A percentile compares a stretch with the other conserved stretches of the same genome.
phyloP scores from a whole-genome alignment of 108 stramenopile genomes.

The Tribonema minus region DNA sequence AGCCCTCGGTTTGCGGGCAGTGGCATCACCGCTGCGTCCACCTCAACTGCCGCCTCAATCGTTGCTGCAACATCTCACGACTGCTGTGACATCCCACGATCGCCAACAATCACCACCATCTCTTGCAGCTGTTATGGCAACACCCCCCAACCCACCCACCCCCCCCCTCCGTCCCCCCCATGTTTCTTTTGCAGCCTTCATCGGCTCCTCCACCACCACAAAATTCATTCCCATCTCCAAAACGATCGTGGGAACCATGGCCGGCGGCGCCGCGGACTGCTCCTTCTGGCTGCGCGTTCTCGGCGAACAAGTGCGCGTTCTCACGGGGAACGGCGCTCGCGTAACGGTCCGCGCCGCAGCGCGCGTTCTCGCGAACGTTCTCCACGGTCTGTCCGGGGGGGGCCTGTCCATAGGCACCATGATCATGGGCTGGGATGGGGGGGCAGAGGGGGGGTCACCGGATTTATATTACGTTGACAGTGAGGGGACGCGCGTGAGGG shows the following conservation, averaged over 20 bases:
- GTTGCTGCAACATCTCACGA: no score
- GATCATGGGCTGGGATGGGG: slow-evolving; percentile 54
- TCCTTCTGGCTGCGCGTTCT: slow-evolving; percentile 43
- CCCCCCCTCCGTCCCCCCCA: neutral
- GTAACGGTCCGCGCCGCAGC: slow-evolving; percentile 24
- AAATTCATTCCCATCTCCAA: slow-evolving; percentile 41
- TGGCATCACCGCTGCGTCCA: no score
- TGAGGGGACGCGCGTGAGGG: slow-evolving; percentile 31
- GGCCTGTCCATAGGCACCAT: slow-evolving; percentile 52
- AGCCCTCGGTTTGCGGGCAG: no score
- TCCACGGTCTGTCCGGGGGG: slow-evolving; percentile 31
- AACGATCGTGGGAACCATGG: slow-evolving; percentile 49
- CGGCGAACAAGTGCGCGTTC: slow-evolving; percentile 14
- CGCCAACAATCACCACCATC: no score
- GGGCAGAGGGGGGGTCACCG: neutral
- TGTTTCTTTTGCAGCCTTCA: no score
- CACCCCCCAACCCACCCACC: no score
- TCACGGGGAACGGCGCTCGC: neutral
- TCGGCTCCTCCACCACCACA: slow-evolving; percentile 31
- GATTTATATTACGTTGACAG: slow-evolving; percentile 45
- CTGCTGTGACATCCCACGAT: no score
- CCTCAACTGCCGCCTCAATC: no score
- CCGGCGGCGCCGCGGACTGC: slow-evolving; percentile 48
- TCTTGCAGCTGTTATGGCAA: no score
- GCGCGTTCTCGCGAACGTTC: slow-evolving; percentile 47